Evolutionary conservation across 2,329 filamentous ascomycete genomes (phyloP), one percentile per base, ranked within the genome.

Genomic region (Hysterium pulicare): DNA sequence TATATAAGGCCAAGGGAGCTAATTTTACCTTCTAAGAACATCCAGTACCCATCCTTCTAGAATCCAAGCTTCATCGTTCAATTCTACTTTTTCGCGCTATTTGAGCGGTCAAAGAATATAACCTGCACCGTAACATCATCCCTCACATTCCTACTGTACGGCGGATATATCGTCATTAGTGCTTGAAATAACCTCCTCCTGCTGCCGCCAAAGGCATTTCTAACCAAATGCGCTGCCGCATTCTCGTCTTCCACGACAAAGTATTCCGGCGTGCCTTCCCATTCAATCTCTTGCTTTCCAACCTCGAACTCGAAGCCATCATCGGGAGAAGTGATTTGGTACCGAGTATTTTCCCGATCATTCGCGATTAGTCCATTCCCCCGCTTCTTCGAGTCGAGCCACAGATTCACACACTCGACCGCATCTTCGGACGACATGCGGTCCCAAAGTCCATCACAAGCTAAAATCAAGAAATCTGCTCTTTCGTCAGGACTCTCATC

Each of bases 401-500:
- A 87, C 45, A 66, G 69, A 28, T 71, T 70, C 0, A 83, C 76
- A 22, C 81, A 72, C 17, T 74, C 67, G 1, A 84, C 80, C 1
- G 78, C 80, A 49, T 83, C 69, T 33, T 76, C 69, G 47, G 67
- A 81, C 9, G 71, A 72, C 17, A 85, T 72, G 37, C 70, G 70
- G 47, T 86, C 80, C 76, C 83, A 88, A 2, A 87, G 58, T 0
- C 84, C 83, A 50, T 87, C 83, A 0, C 75, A 79, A 0, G 82
- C 83, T 50, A 87, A 69, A 47, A 87, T 82, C 39, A 86, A 60
- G 53, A 87, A 87, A 38, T 77, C 74, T 34, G 50, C 51, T 21
- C 49, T 53, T 1, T 72, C 69, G 2, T 28, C 37, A 11, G 32
- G 10, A 5, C 41, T 20, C 10, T 47, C 40, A 5, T 58, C 56